Percentiles rank a stretch among this genome's conserved stretches.
phyloP scores from a whole-genome alignment of 2,329 filamentous ascomycete species.

The Nemania diffusa region DNA sequence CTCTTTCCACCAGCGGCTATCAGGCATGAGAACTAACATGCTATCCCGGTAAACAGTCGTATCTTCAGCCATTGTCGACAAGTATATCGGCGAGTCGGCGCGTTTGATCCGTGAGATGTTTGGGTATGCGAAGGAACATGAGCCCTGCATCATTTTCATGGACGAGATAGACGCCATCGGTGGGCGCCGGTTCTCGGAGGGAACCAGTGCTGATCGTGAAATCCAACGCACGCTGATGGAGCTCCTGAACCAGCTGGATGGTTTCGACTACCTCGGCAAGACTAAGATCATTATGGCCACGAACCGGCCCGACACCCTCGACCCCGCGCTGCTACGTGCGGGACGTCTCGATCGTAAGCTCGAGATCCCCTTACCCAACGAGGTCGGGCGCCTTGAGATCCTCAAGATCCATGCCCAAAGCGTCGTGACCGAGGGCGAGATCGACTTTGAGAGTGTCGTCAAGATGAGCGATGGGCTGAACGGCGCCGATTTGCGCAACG shows the following conservation, averaged over 20 bases:
- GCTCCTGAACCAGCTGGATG: conserved; percentile 96
- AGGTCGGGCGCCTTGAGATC: conserved; percentile 95
- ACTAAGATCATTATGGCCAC: conserved; percentile 99
- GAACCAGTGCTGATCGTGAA: conserved; percentile 96
- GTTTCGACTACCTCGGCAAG: conserved; percentile 99
- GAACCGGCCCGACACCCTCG: conserved; percentile 94
- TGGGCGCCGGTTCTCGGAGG: conserved; percentile 94
- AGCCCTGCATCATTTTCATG: conserved; percentile 99
- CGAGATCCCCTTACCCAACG: conserved; percentile 95
- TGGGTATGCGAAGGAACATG: conserved; percentile 98
- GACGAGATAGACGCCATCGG: conserved; percentile 99
- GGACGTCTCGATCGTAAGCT: conserved; percentile 97
- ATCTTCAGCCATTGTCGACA: conserved; percentile 98
- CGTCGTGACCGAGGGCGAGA: conserved; percentile 90
- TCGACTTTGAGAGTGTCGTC: conserved; percentile 98
- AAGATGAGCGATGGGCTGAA: conserved; percentile 99
- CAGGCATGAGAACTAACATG: conserved; percentile 32
- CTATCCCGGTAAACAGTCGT: conserved; percentile 71
- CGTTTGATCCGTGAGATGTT: conserved; percentile 99
- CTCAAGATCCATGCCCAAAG: conserved; percentile 94
- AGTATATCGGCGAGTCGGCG: conserved; percentile 98
- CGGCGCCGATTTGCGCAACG: conserved; percentile 95
- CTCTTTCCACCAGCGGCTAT: not conserved
- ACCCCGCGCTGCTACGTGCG: conserved; percentile 90
- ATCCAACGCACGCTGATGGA: conserved; percentile 99